Base-by-base conservation (phyloP, 192 early-diverging fungal genomes). In the Jimgerdemannia flammicorona region DNA sequence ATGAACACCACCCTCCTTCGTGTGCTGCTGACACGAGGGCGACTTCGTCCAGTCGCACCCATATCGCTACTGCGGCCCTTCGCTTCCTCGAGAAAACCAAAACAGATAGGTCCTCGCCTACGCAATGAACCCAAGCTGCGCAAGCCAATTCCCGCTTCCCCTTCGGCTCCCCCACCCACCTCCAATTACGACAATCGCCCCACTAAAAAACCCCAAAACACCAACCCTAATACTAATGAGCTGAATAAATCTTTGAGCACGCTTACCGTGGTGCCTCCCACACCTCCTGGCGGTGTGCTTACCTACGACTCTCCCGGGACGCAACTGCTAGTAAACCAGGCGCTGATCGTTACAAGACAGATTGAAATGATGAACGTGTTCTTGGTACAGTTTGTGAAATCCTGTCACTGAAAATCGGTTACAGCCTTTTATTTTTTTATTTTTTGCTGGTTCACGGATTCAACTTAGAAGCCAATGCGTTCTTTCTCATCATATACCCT, bases 291-390 rank as follows among this genome's bases (percentile, higher is more conserved):
- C 44, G 43, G 43, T 0, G 73, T 81, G n/a, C 40, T 81, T 44
- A 75, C 64, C 19, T 68, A 73, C 40, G 67, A 65, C 59, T 73
- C 70, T 7, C 70, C 72, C 3, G 84, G 83, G 2, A 77, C 80
- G 8, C 72, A 76, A 43, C 49, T 89, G 17, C 75, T 89, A 4
- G n/a, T 83, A 0, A 87, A 92, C 66, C 78, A 88, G 4, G 89
- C 89, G 2, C 72, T 94, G 43, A 81, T 92, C n/a, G 86, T 94
- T 40, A 87, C 83, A 3, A 72, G 95, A 6, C 91, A 95, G 77
- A 67, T 96, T 19, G 95, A 96, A 78, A 94, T 96, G 90, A 80
- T 97, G 79, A 97, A 95, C 75, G 83, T 92, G 2, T 84, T 89
- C 44, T 43, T 92, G 44, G 86, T 88, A 80, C 71, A 63, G 6